A percentile compares a stretch with the other conserved stretches of the same genome.
phyloP scores from a whole-genome alignment of 2,329 filamentous ascomycete species.

The Fusarium vanettenii region DNA sequence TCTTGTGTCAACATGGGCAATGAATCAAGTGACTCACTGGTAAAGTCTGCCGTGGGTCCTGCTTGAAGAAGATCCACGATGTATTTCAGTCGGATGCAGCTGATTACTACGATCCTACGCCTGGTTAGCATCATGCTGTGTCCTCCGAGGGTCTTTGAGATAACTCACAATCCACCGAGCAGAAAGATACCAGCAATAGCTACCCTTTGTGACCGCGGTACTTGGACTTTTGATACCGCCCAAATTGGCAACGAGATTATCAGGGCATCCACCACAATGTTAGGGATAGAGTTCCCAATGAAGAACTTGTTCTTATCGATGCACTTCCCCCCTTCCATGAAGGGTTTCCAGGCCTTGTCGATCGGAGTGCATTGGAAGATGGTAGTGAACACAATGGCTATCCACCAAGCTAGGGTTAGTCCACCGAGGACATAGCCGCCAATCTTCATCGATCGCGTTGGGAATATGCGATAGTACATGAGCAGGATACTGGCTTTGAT shows the following conservation, averaged over 20 bases:
- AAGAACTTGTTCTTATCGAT: not conserved
- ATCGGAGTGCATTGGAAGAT: not conserved
- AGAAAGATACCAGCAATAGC: not conserved
- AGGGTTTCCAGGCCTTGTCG: not conserved
- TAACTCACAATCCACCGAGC: not conserved
- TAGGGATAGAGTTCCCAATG: not conserved
- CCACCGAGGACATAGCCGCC: not conserved
- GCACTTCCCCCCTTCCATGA: not conserved
- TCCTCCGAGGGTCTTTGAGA: not conserved
- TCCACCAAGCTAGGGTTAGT: not conserved
- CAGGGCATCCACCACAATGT: not conserved
- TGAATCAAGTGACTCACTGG: not conserved
- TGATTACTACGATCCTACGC: not conserved
- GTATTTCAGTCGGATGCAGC: not conserved
- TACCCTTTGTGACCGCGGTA: not conserved
- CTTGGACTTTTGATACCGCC: not conserved
- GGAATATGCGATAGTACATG: not conserved
- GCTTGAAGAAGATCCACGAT: not conserved
- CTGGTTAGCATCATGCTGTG: not conserved
- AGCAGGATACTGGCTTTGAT: not conserved
- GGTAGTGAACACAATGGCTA: not conserved
- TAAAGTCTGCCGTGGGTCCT: not conserved
- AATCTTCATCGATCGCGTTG: not conserved
- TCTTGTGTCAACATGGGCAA: not conserved
- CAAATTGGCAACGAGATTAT: not conserved